Evolutionary conservation across 306 rosid species (phyloP).

Genomic region (Datisca glomerata): DNA sequence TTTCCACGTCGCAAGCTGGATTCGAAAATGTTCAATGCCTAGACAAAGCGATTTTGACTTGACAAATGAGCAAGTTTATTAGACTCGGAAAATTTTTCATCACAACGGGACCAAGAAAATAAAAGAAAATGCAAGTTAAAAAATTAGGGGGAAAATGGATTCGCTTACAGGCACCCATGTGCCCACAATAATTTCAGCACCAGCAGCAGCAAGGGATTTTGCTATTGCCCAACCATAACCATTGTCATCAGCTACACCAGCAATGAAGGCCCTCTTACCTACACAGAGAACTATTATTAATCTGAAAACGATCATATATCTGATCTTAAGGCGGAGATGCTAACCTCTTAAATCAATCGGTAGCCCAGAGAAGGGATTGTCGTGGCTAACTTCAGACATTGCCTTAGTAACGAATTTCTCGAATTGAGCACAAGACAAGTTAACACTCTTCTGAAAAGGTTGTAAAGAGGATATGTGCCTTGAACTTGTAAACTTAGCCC

Average conservation of each 20-base stretch:
- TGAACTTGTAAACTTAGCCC: constrained; percentile 47
- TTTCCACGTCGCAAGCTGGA: constrained; percentile 91
- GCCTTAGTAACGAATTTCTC: constrained; percentile 47
- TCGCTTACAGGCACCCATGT: constrained; percentile 97
- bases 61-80: not conserved
- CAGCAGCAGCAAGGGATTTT: constrained; percentile 94
- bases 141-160: too few species aligned
- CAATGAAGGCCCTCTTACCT: constrained; percentile 94
- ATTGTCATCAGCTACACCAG: constrained; percentile 94
- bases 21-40: constrained; percentile 95
- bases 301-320: not conserved
- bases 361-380: constrained; percentile 47
- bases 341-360: constrained; percentile 80
- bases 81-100: not conserved
- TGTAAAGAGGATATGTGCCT: constrained; percentile 31
- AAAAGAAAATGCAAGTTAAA: not conserved
- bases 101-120: not conserved
- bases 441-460: constrained; percentile 25
- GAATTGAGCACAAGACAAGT: constrained; percentile 22
- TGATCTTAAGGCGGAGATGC: not conserved
- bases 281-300: constrained; percentile 2
- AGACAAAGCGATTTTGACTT: constrained; percentile 8
- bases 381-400: constrained; percentile 37
- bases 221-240: constrained; percentile 99
- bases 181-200: constrained; percentile 94